Evolutionary conservation across 495 filamentous ascomycete genomes (phyloP).

Genomic region (Glarea lozoyensis): DNA sequence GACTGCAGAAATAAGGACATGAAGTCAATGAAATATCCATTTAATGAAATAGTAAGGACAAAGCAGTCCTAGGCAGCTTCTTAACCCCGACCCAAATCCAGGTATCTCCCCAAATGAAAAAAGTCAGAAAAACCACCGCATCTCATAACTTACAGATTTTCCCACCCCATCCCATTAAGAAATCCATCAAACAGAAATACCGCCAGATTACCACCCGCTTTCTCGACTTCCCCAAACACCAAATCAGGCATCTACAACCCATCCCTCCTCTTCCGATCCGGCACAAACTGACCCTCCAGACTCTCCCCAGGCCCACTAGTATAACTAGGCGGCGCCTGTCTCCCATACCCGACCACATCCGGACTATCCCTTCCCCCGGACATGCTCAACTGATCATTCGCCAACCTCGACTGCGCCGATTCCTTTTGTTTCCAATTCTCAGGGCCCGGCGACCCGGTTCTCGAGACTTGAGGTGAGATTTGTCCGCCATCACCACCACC

Average conservation of each 20-base stretch:
- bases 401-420: slow-evolving; percentile 10
- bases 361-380: slow-evolving; percentile 18
- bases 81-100: too few relatives aligned
- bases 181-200: neutral
- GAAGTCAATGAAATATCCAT: too few relatives aligned
- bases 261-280: neutral
- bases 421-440: slow-evolving; percentile 19
- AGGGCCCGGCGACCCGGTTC: neutral
- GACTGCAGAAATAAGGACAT: too few relatives aligned
- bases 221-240: neutral
- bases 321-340: slow-evolving; percentile 24
- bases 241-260: neutral
- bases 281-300: slow-evolving; percentile 9
- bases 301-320: slow-evolving; percentile 26
- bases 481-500: slow-evolving; percentile 67
- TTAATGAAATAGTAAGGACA: too few relatives aligned
- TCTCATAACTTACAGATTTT: too few relatives aligned
- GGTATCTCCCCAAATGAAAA: too few relatives aligned
- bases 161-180: too few relatives aligned
- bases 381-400: slow-evolving; percentile 18
- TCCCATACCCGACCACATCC: slow-evolving; percentile 28
- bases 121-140: too few relatives aligned
- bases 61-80: too few relatives aligned
- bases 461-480: slow-evolving; percentile 10
- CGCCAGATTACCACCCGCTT: neutral